These are phyloP conservation scores for Tillandsia leiboldiana DNA, from an alignment of 176 grass and related monocot species.

Conservation along the genomic window DNA sequence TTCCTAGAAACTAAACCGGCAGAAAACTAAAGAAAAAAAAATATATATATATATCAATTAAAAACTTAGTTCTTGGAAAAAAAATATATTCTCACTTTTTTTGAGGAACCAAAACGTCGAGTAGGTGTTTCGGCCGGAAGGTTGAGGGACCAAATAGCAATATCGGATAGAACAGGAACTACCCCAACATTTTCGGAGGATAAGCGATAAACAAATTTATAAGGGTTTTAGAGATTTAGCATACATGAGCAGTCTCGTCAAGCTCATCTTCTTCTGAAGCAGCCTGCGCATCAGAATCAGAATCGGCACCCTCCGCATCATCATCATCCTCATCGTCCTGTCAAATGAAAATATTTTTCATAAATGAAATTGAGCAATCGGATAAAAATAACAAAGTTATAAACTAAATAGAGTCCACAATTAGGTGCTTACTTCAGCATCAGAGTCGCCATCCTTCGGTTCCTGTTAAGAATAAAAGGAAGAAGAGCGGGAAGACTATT, in stretches of 20 bases:
- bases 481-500: background rate
- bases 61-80: too few relatives aligned
- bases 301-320: constrained; percentile 8
- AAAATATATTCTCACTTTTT: too few relatives aligned
- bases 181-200: too few relatives aligned
- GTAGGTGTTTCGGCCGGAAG: too few relatives aligned
- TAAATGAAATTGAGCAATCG: background rate
- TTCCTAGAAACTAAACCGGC: too few relatives aligned
- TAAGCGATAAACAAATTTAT: background rate
- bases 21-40: too few relatives aligned
- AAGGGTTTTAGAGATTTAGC: background rate
- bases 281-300: background rate
- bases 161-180: too few relatives aligned
- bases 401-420: background rate
- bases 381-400: background rate
- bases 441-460: constrained; percentile 2
- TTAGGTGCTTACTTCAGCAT: constrained; percentile 12
- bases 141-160: too few relatives aligned
- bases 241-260: constrained; percentile 10
- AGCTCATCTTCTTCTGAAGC: constrained; percentile 7
- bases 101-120: too few relatives aligned
- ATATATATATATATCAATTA: too few relatives aligned
- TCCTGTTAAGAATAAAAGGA: constrained; percentile 1
- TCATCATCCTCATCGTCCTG: constrained; percentile 16
- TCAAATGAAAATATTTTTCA: too few relatives aligned